phyloP scores from a whole-genome alignment of 257 asterid genomes.

The Buddleja alternifolia region DNA sequence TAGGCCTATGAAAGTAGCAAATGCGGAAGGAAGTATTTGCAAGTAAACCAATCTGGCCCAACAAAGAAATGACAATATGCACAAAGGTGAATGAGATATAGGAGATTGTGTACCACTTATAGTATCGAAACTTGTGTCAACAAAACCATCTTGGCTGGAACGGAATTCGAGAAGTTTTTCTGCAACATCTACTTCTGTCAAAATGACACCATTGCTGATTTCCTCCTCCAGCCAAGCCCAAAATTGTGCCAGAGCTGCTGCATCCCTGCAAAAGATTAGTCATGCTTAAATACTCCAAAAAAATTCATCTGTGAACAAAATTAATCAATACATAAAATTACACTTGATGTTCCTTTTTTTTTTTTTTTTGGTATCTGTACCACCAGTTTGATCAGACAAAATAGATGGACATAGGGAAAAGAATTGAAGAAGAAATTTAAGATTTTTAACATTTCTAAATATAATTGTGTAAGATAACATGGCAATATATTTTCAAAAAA shows the following conservation, averaged over 20 bases:
- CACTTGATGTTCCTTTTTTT: background rate
- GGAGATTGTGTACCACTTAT: conserved; percentile 76
- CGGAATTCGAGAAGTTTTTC: conserved; percentile 91
- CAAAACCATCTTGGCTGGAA: conserved; percentile 78
- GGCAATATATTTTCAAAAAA: background rate
- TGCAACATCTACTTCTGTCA: conserved; percentile 85
- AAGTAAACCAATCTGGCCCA: conserved; percentile 4
- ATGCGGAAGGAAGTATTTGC: conserved; percentile 8
- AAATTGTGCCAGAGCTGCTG: conserved; percentile 91
- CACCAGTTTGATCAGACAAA: background rate
- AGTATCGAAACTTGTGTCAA: conserved; percentile 94
- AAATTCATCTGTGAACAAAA: background rate
- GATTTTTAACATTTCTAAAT: conserved; percentile 6
- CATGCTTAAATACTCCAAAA: conserved; percentile 18
- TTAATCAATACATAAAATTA: conserved; percentile 9
- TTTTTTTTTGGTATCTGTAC: background rate
- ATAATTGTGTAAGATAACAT: background rate
- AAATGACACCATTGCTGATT: conserved; percentile 49
- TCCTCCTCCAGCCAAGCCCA: conserved; percentile 97
- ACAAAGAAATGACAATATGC: conserved; percentile 2
- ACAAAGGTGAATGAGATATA: conserved; percentile 21
- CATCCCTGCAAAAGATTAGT: conserved; percentile 64
- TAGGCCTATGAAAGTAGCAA: background rate
- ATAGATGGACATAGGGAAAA: background rate
- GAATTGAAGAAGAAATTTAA: background rate